Evolutionary conservation across 2,329 filamentous ascomycete species (phyloP).

Genomic region (Ophiostoma sp.): DNA sequence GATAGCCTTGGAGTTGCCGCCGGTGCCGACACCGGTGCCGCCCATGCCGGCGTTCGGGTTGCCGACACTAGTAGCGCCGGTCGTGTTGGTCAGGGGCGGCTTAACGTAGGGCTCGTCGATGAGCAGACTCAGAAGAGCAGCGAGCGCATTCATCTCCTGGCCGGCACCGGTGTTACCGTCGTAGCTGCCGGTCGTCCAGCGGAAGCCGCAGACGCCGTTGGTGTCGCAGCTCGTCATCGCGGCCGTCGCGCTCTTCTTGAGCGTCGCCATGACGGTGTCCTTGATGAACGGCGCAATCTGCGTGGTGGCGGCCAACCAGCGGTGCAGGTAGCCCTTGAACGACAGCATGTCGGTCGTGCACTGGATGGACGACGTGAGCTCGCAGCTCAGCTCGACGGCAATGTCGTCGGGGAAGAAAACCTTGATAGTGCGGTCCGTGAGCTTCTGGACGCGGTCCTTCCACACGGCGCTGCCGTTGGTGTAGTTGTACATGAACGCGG

Average conservation of each 20-base stretch:
- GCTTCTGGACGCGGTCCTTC: slow-evolving; percentile 49
- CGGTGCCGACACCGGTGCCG: slow-evolving; percentile 21
- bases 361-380: slow-evolving; percentile 37
- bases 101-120: slow-evolving; percentile 31
- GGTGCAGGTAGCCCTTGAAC: slow-evolving; percentile 67
- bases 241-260: slow-evolving; percentile 52
- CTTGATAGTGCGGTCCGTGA: slow-evolving; percentile 46
- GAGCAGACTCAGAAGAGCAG: slow-evolving; percentile 43
- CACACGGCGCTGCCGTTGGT: slow-evolving; percentile 49
- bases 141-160: slow-evolving; percentile 48
- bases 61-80: slow-evolving; percentile 40
- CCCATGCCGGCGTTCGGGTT: slow-evolving; percentile 32
- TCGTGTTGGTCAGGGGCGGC: slow-evolving; percentile 36
- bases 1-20: slow-evolving; percentile 36
- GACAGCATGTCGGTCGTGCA: slow-evolving; percentile 68
- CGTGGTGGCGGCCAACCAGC: slow-evolving; percentile 57
- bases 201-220: slow-evolving; percentile 57
- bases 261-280: slow-evolving; percentile 49
- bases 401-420: slow-evolving; percentile 54
- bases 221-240: slow-evolving; percentile 55
- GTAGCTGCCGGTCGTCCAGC: slow-evolving; percentile 47
- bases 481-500: slow-evolving; percentile 31
- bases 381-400: slow-evolving; percentile 63
- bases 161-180: slow-evolving; percentile 45
- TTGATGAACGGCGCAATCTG: slow-evolving; percentile 57